These are phyloP conservation scores for Septoria linicola DNA, from an alignment of 2,329 filamentous ascomycete species.

Conservation along the genomic window DNA sequence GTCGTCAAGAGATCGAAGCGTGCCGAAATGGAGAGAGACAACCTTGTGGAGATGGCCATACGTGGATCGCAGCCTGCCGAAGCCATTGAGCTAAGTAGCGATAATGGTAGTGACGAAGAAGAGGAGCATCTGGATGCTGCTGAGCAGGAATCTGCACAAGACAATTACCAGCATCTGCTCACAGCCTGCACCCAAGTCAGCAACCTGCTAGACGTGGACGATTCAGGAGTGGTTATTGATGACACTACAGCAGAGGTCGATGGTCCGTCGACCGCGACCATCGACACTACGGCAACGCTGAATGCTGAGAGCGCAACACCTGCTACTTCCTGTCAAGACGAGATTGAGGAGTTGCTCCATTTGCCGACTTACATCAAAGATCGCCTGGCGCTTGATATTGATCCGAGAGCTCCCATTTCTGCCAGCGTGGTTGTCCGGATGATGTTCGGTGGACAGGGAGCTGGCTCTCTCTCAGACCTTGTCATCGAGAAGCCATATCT, in stretches of 20 bases:
- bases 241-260: background rate
- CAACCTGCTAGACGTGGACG: background rate
- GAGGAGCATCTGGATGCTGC: background rate
- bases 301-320: background rate
- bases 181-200: conserved; percentile 1
- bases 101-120: background rate
- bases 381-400: conserved; percentile 7
- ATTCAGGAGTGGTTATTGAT: background rate
- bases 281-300: background rate
- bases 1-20: too few species aligned
- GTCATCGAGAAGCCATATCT: conserved; percentile 18
- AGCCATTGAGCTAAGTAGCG: background rate
- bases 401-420: conserved; percentile 1
- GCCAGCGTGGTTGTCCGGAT: background rate
- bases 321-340: background rate
- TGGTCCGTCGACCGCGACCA: background rate
- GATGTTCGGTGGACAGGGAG: conserved; percentile 8
- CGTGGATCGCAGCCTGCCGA: background rate
- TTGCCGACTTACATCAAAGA: conserved; percentile 18
- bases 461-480: background rate
- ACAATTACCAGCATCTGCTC: background rate
- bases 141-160: background rate
- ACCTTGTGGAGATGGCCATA: conserved; percentile 10
- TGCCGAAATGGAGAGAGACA: conserved; percentile 4
- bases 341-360: background rate